A percentile compares a stretch with the other conserved stretches of the same genome.
phyloP scores from a whole-genome alignment of 1,139 yeast species.

The Zygosaccharomyces sapae region DNA sequence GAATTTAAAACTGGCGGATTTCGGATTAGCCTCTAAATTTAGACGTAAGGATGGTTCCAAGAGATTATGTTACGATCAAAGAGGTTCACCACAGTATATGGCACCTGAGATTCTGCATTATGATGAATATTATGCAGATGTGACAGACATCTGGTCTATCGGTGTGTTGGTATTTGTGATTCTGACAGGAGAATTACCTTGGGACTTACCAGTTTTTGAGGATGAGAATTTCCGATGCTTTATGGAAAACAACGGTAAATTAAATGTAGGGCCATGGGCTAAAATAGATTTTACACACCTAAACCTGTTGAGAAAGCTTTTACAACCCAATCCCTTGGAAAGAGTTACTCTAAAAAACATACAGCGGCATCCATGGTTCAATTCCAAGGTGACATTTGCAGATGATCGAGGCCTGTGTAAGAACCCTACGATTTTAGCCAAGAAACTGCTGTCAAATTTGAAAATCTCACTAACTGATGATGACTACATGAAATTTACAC shows the following conservation, averaged over 20 bases:
- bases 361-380: slow-evolving; percentile 50
- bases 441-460: slow-evolving; percentile 43
- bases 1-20: slow-evolving; percentile 63
- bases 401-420: slow-evolving; percentile 45
- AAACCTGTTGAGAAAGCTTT: slow-evolving; percentile 47
- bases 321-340: slow-evolving; percentile 44
- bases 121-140: slow-evolving; percentile 48
- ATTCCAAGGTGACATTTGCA: slow-evolving; percentile 42
- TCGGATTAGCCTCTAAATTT: slow-evolving; percentile 62
- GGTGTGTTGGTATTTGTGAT: slow-evolving; percentile 59
- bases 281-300: slow-evolving; percentile 45
- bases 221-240: slow-evolving; percentile 48
- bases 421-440: slow-evolving; percentile 46
- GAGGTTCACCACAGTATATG: slow-evolving; percentile 69
- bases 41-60: slow-evolving; percentile 52
- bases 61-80: slow-evolving; percentile 51
- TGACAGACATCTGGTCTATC: slow-evolving; percentile 61
- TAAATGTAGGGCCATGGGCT: slow-evolving; percentile 50
- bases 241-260: slow-evolving; percentile 43
- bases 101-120: slow-evolving; percentile 59
- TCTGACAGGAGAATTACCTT: slow-evolving; percentile 59
- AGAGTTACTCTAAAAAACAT: slow-evolving; percentile 43
- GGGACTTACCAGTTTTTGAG: slow-evolving; percentile 54
- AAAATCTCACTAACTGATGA: slow-evolving; percentile 47
- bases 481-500: slow-evolving; percentile 37